Evolutionary conservation across 78 protist species (phyloP).

Genomic region (Emiliania huxleyi): DNA sequence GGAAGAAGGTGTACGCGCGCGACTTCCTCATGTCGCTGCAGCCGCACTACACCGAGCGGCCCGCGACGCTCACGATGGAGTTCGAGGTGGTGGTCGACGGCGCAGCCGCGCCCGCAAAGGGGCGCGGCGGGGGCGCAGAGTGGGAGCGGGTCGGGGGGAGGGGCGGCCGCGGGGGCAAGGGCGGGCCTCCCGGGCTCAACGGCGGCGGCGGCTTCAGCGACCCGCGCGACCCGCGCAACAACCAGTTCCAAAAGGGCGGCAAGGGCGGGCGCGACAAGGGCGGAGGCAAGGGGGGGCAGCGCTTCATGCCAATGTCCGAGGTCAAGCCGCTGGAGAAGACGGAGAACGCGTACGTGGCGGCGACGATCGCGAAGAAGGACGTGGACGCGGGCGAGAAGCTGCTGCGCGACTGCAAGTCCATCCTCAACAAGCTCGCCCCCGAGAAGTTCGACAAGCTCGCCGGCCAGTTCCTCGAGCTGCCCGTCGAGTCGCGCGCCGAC

Average conservation of each 20-base stretch:
- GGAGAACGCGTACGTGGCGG: not conserved
- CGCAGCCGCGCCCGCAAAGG: not conserved
- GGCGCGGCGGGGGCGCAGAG: not conserved
- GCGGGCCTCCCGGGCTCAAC: not conserved
- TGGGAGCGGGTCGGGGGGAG: not conserved
- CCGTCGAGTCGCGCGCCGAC: not conserved
- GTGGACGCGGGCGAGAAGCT: not conserved
- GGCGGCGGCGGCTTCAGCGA: not conserved
- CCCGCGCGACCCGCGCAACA: not conserved
- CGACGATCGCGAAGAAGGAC: not conserved
- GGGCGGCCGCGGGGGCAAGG: not conserved
- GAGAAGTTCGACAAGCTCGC: constrained; percentile 48
- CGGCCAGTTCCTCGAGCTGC: not conserved
- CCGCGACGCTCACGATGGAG: not conserved
- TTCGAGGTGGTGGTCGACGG: not conserved
- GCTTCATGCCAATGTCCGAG: not conserved
- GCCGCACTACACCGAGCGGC: not conserved
- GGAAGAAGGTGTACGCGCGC: not conserved
- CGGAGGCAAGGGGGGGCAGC: not conserved
- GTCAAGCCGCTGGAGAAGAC: not conserved
- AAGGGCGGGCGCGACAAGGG: not conserved
- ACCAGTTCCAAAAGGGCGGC: not conserved
- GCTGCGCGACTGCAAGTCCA: not conserved
- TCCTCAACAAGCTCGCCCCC: constrained; percentile 54
- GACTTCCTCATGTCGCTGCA: not conserved